Percentiles rank a stretch among this genome's conserved stretches.
phyloP scores from a whole-genome alignment of 1,284 basidiomycete genomes.

The Cryptococcus sp. region DNA sequence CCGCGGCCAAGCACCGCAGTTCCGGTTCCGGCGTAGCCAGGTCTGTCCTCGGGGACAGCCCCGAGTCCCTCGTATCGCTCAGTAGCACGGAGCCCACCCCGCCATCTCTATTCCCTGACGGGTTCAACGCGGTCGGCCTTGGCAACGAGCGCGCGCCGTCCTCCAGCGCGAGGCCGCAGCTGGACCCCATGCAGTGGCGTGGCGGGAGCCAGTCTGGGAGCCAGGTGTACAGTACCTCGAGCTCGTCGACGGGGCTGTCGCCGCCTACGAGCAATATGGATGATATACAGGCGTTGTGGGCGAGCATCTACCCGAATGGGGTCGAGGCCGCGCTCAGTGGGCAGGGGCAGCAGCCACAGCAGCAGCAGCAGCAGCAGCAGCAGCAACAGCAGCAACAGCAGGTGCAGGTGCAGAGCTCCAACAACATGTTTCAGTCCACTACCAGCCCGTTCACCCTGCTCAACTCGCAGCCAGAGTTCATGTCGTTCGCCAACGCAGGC shows the following conservation, averaged over 20 bases:
- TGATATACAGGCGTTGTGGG: constrained; percentile 44
- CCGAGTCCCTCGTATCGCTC: constrained; percentile 36
- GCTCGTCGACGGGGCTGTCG: constrained; percentile 9
- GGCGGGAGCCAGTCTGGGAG: no score
- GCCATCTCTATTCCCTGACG: constrained; percentile 17
- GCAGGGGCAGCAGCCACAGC: constrained; percentile 3
- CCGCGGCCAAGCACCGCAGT: constrained; percentile 18
- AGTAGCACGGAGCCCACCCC: constrained; percentile 15
- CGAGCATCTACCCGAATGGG: constrained; percentile 41
- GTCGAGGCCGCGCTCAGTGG: constrained; percentile 7
- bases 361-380: constrained; percentile 7
- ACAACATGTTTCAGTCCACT: neutral
- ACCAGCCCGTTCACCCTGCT: constrained; percentile 31
- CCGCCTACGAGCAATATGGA: constrained; percentile 21
- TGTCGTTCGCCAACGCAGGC: constrained; percentile 31
- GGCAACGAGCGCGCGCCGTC: neutral
- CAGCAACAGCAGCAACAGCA: constrained; percentile 7
- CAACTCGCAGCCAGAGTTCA: constrained; percentile 29
- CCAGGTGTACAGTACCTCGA: neutral
- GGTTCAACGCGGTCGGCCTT: constrained; percentile 20
- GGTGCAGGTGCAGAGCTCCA: neutral
- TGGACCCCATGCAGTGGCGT: neutral
- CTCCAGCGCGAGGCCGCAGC: neutral
- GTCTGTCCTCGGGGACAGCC: constrained; percentile 16
- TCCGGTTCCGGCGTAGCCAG: constrained; percentile 11